Base-by-base conservation (phyloP, 805 yeast species). In the Yamadazyma kitorensis region DNA sequence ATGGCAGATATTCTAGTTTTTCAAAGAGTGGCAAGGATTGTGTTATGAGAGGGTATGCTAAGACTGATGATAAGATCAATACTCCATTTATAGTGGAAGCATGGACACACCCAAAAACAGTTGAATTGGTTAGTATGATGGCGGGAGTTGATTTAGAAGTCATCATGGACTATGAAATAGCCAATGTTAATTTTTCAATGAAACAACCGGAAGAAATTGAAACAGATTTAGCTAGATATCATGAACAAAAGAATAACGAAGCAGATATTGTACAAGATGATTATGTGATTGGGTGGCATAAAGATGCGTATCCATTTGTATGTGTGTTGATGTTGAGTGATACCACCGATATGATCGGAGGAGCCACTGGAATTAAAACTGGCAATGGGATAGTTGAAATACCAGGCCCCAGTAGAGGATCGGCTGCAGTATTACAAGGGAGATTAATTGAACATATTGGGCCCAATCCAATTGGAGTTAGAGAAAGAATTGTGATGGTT, bases 401-500 rank as follows among this genome's bases (percentile, higher is more conserved):
- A 2, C 41, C 41, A 5, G 40, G 39, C 14, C 40, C 43, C 13
- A 40, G 41, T 32, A 41, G 25, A 17, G 52, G 52, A n/a, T 33
- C 22, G 24, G 49, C 44, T 14, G 32, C 51, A n/a, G 21, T 48
- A 12, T 27, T 48, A 15, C 52, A 48, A 34, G 53, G 47, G 11
- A 35, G 49, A 22, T 49, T 47, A 3, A 41, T 48, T 18, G 45
- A 37, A 27, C 53, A 48, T 24, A 39, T 48, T 28, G 53, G 51
- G 4, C 34, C 45, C 14, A 43, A 43, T 24, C 53, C 53, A 7
- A 27, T 41, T 10, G 37, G 54, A 21, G 53, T 54, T 33, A 45
- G 43, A 16, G 72, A 68, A 35, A 57, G 73, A 54, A 64, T 68
- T 40, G 63, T 71, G 3, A 48, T 60, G 5, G 70, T 68, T 29